Base-by-base conservation (phyloP, 2,329 filamentous ascomycete species). In the Calonectria leucothoes region DNA sequence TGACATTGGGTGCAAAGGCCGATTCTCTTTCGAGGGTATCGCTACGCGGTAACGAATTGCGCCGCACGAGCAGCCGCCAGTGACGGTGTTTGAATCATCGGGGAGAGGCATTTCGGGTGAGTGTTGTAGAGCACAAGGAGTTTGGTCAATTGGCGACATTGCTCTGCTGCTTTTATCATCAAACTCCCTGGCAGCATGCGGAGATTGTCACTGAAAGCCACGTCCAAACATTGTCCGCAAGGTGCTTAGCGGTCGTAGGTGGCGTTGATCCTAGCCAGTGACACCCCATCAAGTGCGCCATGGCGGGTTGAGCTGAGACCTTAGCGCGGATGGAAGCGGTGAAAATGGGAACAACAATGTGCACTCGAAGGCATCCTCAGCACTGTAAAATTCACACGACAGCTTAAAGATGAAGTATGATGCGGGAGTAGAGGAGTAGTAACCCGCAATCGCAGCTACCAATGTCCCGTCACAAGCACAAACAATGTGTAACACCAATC, bases 1-100 rank as follows among this genome's bases (percentile, higher is more conserved):
- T 5, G 67, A 15, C 33, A 77, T 71, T 23, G 75, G 76, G 31
- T 74, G 57, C 3, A 72, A 14, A 0, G 74, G 73, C 1, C 79
- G 75, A 12, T 75, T 61, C 6, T 73, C 57, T 20, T 71, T 29
- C 2, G 33, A 27, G 1, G 79, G 77, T 6, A 81, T 71, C 12
- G 73, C 63, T 68, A 81, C 66, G 45, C 76, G 76, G 17, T 79
- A 80, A 45, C 80, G 76, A 27, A 81, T 70, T 42, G 77, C 79
- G 3, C 78, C 77, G 64, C 80, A 80, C 25, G 78, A 79, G 69
- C 79, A 81, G 39, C 80, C 79, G 45, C 80, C 79, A 7, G 78
- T 80, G 45, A 81, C 63, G n/a, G 67, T 79, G 39, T 67, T 67
- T 23, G 76, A 55, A 11, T 79, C 69, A 51, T 77, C 55, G 23